Base-by-base conservation (phyloP, 805 yeast genomes). In the Yarrowia yakushimensis region DNA sequence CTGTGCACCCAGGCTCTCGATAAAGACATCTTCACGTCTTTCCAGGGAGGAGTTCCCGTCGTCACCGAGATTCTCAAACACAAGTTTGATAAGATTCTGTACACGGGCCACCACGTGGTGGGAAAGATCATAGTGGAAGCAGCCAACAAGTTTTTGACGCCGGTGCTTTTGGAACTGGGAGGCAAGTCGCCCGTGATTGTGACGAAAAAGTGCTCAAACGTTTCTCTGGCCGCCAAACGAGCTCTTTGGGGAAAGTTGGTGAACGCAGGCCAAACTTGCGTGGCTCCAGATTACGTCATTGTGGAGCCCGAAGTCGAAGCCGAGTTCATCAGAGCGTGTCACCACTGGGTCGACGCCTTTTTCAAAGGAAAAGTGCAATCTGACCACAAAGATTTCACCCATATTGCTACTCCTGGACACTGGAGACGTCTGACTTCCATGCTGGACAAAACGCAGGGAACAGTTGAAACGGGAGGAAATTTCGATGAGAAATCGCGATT, bases 241-340 rank as follows among this genome's bases (percentile, higher is more conserved):
- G 75, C 90, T 13, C 79, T 81, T 1, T 89, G 94, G 88, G 93
- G 92, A 15, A 83, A 86, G 67, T 86, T 86, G 70, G 75, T 82
- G 25, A 93, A 90, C 70, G 82, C 87, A 15, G 98, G 98, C 13
- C 98, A 92, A 76, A 85, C 94, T 1, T 92, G 97, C 76, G 88
- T 90, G 39, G 88, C 96, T 8, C 87, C 92, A 5, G 97, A 93
- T 75, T 92, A 90, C 69, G 75, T 87, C 5, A 69, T 90, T 43
- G 86, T 85, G 13, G 89, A 86, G 63, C 82, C 79, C 62, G 72
- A 78, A 1, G 73, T 85, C 22, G 83, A 85, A 68, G 82, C 77
- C 22, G 76, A 81, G 65, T 81, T 88, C 54, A 73, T 83, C 7
- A 66, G 67, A 0, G 77, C 74, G 4, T 70, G 82, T 60, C 68